phyloP scores from a whole-genome alignment of 139 green algal genomes.

The Picochlorum costavermella region DNA sequence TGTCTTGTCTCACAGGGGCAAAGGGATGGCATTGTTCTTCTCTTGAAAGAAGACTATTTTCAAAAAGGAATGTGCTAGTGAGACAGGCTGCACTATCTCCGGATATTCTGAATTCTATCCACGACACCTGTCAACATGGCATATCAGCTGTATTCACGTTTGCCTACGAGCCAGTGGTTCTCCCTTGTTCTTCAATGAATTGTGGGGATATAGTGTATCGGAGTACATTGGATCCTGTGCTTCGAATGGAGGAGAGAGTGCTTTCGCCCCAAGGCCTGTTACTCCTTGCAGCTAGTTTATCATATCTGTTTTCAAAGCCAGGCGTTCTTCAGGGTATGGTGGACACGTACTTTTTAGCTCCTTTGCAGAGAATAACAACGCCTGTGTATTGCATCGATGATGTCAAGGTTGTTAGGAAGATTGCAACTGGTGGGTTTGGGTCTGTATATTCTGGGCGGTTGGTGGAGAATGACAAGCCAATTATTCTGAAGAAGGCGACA shows the following conservation, averaged over 20 bases:
- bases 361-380: constrained; percentile 34
- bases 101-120: too few relatives aligned
- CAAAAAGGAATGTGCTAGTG: too few relatives aligned
- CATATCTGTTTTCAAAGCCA: constrained; percentile 62
- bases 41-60: too few relatives aligned
- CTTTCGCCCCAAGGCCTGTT: constrained; percentile 49
- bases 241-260: constrained; percentile 61
- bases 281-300: constrained; percentile 31
- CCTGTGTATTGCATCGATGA: constrained; percentile 13
- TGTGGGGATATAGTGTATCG: constrained; percentile 79
- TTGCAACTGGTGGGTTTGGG: constrained; percentile 84
- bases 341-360: constrained; percentile 70
- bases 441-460: constrained; percentile 73
- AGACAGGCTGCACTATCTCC: too few relatives aligned
- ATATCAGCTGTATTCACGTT: constrained; percentile 47
- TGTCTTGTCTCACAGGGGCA: too few relatives aligned
- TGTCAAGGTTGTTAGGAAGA: constrained; percentile 24
- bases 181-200: constrained; percentile 76
- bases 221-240: constrained; percentile 76
- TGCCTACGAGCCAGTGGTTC: constrained; percentile 62
- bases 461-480: constrained; percentile 7
- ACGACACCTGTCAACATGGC: not conserved
- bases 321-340: constrained; percentile 67
- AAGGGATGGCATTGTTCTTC: too few relatives aligned
- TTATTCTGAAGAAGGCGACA: constrained; percentile 73